Evolutionary conservation across 1,139 yeast species (phyloP).

Genomic region (Geotrichum reessii): DNA sequence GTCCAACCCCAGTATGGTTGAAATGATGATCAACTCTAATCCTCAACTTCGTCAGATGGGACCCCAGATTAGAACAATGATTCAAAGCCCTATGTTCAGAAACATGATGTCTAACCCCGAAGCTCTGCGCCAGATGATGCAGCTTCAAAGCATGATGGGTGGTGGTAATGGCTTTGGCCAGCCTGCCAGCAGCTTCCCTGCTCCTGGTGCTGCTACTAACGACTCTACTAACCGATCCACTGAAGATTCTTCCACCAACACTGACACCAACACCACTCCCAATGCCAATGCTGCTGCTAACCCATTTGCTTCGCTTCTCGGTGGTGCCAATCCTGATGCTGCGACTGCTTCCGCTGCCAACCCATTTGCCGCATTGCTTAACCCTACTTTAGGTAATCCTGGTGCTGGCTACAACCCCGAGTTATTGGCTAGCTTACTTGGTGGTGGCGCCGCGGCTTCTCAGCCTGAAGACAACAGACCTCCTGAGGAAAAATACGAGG

Average conservation of each 20-base stretch:
- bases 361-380: conserved; percentile 26
- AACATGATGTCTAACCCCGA: conserved; percentile 56
- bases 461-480: conserved; percentile 71
- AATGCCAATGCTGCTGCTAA: conserved; percentile 24
- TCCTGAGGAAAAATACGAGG: conserved; percentile 89
- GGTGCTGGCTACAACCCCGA: conserved; percentile 24
- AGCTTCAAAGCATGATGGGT: conserved; percentile 53
- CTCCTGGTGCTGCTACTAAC: conserved; percentile 41
- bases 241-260: conserved; percentile 18
- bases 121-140: conserved; percentile 69
- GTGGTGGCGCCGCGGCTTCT: conserved; percentile 21
- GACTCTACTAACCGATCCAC: conserved; percentile 21
- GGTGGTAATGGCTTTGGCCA: conserved; percentile 22
- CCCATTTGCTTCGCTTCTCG: conserved; percentile 29
- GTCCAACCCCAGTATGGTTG: conserved; percentile 78
- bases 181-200: conserved; percentile 37
- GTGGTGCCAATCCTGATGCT: conserved; percentile 19
- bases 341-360: conserved; percentile 22
- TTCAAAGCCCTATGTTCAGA: conserved; percentile 79
- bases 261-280: conserved; percentile 18
- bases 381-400: conserved; percentile 19
- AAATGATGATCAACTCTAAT: conserved; percentile 71
- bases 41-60: conserved; percentile 81
- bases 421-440: conserved; percentile 24
- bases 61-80: conserved; percentile 79